These are phyloP conservation scores for Amanita subjunquillea DNA, from an alignment of 768 basidiomycete genomes.

Conservation along the genomic window DNA sequence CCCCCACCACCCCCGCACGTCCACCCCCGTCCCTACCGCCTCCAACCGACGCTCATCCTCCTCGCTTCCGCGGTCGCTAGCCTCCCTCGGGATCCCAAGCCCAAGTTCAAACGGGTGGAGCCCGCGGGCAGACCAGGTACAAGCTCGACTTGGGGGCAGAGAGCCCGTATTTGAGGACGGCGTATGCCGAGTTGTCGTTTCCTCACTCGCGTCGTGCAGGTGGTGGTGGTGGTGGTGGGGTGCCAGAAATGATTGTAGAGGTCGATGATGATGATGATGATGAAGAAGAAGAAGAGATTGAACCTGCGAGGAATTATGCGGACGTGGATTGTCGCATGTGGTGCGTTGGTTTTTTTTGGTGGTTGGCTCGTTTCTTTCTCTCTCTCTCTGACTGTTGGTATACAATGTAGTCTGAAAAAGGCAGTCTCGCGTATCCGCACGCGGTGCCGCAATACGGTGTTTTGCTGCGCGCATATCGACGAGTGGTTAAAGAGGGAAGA, in stretches of 20 bases:
- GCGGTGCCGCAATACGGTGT: neutral
- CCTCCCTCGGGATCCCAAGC: neutral
- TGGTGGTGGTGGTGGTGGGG: neutral
- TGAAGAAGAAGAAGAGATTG: neutral
- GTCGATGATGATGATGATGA: too few relatives aligned
- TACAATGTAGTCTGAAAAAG: too few relatives aligned
- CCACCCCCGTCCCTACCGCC: conserved; percentile 3
- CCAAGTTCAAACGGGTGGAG: too few relatives aligned
- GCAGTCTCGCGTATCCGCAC: neutral
- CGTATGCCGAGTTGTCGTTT: neutral
- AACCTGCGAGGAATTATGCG: too few relatives aligned
- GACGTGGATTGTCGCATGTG: too few relatives aligned
- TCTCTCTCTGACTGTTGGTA: too few relatives aligned
- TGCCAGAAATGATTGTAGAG: neutral
- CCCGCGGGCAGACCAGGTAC: conserved; percentile 1
- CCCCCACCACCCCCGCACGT: too few relatives aligned
- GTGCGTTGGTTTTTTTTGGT: too few relatives aligned
- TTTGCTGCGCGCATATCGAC: neutral
- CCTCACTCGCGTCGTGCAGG: too few relatives aligned
- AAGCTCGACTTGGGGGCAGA: conserved; percentile 1
- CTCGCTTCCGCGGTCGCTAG: neutral
- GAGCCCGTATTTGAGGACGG: neutral
- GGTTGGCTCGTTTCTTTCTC: too few relatives aligned
- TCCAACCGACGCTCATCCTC: neutral
- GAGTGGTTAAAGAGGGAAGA: neutral